These are phyloP conservation scores for Cyberlindnera mrakii DNA, from an alignment of 805 yeast genomes.

Conservation along the genomic window DNA sequence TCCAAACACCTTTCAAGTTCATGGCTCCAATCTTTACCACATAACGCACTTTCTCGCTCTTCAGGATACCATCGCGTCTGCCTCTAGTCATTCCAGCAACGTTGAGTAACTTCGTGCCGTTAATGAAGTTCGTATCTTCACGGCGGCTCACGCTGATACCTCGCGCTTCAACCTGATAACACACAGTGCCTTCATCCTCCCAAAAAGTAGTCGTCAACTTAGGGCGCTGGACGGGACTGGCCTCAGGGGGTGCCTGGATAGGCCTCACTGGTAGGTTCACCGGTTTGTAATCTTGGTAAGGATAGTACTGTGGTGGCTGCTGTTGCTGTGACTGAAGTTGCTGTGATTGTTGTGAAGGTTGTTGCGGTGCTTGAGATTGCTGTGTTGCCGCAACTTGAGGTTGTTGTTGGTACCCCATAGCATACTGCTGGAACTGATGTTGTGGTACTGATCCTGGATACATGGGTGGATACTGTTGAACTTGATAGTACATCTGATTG, in stretches of 20 bases:
- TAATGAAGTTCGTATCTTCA: slow-evolving; percentile 68
- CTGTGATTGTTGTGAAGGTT: not conserved
- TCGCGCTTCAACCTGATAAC: slow-evolving; percentile 68
- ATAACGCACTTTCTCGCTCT: slow-evolving; percentile 59
- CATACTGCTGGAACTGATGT: not conserved
- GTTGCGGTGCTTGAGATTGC: not conserved
- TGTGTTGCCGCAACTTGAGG: not conserved
- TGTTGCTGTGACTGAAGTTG: not conserved
- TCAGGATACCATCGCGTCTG: slow-evolving; percentile 63
- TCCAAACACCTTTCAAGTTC: slow-evolving; percentile 75
- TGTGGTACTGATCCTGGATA: no score
- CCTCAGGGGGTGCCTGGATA: not conserved
- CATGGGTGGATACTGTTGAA: slow-evolving; percentile 2
- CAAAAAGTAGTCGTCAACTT: slow-evolving; percentile 69
- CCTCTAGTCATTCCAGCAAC: slow-evolving; percentile 74
- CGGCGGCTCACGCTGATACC: slow-evolving; percentile 62
- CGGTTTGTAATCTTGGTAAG: not conserved
- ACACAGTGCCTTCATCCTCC: slow-evolving; percentile 69
- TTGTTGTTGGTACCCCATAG: not conserved
- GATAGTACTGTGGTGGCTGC: not conserved
- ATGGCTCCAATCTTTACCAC: slow-evolving; percentile 72
- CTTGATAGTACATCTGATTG: slow-evolving; percentile 5
- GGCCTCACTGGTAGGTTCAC: not conserved
- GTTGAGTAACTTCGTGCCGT: slow-evolving; percentile 62
- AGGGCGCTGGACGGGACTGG: slow-evolving; percentile 33